phyloP scores from a whole-genome alignment of 2,329 filamentous ascomycete genomes.

The Botrytis cinerea region DNA sequence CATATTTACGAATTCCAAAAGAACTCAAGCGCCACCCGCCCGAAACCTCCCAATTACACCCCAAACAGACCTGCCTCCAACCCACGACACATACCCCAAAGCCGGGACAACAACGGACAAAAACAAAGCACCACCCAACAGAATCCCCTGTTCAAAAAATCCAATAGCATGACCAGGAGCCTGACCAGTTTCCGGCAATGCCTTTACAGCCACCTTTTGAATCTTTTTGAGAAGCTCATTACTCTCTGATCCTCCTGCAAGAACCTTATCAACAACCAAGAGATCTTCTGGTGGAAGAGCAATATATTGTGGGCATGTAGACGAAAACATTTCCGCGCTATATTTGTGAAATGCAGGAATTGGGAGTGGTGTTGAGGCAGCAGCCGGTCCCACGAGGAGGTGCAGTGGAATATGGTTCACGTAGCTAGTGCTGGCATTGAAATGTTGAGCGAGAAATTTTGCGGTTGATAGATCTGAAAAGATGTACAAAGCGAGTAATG shows the following conservation, averaged over 20 bases:
- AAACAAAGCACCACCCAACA: background rate
- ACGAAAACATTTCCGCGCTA: background rate
- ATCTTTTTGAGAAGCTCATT: background rate
- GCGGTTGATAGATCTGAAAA: background rate
- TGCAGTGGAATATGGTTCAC: background rate
- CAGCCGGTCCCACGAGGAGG: background rate
- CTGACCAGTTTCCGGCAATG: background rate
- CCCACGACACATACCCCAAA: background rate
- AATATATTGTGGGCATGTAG: background rate
- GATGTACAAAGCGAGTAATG: background rate
- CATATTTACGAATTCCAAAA: background rate
- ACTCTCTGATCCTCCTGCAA: background rate
- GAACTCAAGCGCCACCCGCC: background rate
- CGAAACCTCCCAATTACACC: background rate
- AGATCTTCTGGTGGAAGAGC: background rate
- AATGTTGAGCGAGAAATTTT: background rate
- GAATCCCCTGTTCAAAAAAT: background rate
- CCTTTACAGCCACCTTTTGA: background rate
- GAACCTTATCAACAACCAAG: background rate
- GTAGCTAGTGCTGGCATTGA: background rate
- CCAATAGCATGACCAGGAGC: background rate
- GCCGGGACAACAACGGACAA: background rate
- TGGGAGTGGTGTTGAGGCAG: background rate
- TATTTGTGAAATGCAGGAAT: background rate
- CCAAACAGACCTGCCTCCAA: background rate